These are phyloP conservation scores for Backusella liffmaniae DNA, from an alignment of 192 early-diverging fungal species.

Conservation along the genomic window DNA sequence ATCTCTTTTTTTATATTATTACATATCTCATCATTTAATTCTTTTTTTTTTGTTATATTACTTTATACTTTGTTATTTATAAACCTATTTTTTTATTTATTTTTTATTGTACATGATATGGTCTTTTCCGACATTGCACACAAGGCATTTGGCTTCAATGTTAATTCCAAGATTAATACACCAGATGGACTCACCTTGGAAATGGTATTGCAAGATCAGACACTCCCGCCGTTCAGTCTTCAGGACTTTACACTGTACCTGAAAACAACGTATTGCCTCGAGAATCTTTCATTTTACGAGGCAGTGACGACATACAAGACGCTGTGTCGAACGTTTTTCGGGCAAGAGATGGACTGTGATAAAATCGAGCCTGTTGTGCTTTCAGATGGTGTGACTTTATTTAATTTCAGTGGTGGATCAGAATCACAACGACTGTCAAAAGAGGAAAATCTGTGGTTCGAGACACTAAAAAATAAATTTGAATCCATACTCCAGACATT, in stretches of 20 bases:
- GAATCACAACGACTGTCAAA: background rate
- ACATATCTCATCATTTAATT: background rate
- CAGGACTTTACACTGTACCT: conserved; percentile 36
- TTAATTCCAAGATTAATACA: background rate
- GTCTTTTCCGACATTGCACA: conserved; percentile 6
- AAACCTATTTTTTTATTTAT: no score
- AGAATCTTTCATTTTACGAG: conserved; percentile 41
- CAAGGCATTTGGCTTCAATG: background rate
- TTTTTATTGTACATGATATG: background rate
- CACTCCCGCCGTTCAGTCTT: conserved; percentile 21
- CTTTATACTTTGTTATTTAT: background rate
- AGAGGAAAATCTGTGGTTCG: conserved; percentile 20
- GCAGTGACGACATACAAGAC: conserved; percentile 32
- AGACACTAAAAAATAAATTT: conserved; percentile 27
- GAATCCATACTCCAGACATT: conserved; percentile 30
- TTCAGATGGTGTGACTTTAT: background rate
- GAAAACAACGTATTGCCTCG: conserved; percentile 31
- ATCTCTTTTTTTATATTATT: background rate
- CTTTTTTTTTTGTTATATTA: background rate
- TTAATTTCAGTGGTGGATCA: background rate
- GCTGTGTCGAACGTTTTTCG: conserved; percentile 9
- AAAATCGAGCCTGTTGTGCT: background rate
- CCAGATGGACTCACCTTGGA: conserved; percentile 21
- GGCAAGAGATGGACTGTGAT: background rate
- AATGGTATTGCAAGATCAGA: conserved; percentile 23